A percentile compares a stretch with the other conserved stretches of the same genome.
These are phyloP conservation scores for Blepharisma undulans DNA, from an alignment of 169 alveolate species.

Conservation along the genomic window DNA sequence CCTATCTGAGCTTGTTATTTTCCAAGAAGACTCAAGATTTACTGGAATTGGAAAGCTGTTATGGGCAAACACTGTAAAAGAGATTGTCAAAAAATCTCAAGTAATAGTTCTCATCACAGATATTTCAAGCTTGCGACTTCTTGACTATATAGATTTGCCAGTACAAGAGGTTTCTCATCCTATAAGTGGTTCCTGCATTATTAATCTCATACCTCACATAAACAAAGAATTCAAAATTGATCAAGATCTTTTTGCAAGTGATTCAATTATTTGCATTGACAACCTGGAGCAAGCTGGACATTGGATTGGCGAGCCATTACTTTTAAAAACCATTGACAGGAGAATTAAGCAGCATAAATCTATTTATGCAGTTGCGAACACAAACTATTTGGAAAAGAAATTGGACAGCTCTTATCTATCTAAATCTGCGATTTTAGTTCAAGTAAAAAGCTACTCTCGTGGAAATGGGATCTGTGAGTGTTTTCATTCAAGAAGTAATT, in stretches of 20 bases:
- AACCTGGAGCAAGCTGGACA: background rate
- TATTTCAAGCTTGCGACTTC: background rate
- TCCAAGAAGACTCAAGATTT: background rate
- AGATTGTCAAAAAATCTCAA: background rate
- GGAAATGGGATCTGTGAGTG: background rate
- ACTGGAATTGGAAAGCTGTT: background rate
- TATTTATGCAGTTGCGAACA: background rate
- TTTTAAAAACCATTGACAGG: background rate
- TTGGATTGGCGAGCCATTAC: background rate
- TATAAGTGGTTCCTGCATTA: background rate
- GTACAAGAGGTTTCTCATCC: background rate
- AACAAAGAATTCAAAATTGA: background rate
- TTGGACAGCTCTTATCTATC: background rate
- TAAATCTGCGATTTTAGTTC: background rate
- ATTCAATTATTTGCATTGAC: background rate
- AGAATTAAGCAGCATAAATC: background rate
- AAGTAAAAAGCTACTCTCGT: background rate
- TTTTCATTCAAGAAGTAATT: slow-evolving; percentile 7
- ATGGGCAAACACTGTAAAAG: background rate
- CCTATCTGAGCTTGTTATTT: background rate
- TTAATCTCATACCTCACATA: background rate
- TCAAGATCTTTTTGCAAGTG: background rate
- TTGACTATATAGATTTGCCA: background rate
- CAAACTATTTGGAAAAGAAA: background rate
- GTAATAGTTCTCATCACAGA: background rate